Percentiles rank a stretch among this genome's conserved stretches.
Evolutionary conservation across 2,329 filamentous ascomycete genomes (phyloP).

Genomic region (Macrophomina pseudophaseolina): DNA sequence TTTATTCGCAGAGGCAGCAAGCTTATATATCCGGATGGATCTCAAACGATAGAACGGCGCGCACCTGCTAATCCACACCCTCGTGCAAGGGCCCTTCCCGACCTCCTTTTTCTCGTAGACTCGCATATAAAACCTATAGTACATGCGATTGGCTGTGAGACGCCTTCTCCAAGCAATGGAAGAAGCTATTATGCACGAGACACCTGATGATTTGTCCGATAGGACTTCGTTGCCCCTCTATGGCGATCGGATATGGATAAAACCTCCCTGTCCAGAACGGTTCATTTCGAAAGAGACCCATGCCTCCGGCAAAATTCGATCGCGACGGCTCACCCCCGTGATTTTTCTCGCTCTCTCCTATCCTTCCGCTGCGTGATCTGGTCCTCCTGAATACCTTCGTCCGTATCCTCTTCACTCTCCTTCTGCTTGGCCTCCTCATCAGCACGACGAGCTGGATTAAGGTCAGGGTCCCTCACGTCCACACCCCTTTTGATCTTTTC

Average conservation of each 20-base stretch:
- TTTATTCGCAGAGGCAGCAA: background rate
- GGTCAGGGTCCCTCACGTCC: constrained; percentile 1
- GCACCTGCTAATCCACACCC: background rate
- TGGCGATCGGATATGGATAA: too few species aligned
- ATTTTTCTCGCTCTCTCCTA: too few species aligned
- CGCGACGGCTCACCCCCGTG: too few species aligned
- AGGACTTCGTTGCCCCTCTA: too few species aligned
- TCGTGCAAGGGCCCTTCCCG: background rate
- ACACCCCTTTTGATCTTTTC: background rate
- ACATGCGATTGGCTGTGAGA: too few species aligned
- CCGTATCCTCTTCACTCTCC: background rate
- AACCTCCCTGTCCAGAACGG: too few species aligned
- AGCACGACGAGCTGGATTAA: background rate
- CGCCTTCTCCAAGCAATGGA: too few species aligned
- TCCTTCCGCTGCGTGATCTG: background rate
- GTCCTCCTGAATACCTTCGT: background rate
- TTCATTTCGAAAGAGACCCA: too few species aligned
- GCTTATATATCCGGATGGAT: background rate
- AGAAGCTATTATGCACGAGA: too few species aligned
- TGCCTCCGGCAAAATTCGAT: too few species aligned
- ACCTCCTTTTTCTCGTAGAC: background rate
- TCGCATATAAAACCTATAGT: too few species aligned
- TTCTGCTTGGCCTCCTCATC: background rate
- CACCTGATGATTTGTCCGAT: too few species aligned
- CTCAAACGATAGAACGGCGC: background rate